Percentiles rank a stretch among this genome's conserved stretches.
phyloP scores from a whole-genome alignment of 2,329 filamentous ascomycete species.

The Diaporthe vaccinii region DNA sequence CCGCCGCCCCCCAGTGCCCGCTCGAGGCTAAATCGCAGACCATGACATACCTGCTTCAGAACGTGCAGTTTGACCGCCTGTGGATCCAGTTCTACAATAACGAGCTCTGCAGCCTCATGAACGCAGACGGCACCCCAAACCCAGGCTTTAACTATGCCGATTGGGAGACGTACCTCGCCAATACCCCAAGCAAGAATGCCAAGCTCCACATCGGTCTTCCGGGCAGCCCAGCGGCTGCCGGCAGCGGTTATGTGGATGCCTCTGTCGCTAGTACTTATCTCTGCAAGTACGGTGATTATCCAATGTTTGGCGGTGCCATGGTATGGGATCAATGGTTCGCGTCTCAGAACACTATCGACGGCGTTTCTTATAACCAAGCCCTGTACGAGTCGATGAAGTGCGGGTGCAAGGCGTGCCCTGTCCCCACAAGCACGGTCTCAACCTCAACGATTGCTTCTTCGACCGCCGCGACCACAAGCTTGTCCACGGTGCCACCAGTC shows the following conservation, averaged over 20 bases:
- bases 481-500: slow-evolving; percentile 13
- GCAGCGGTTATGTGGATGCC: slow-evolving; percentile 47
- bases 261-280: slow-evolving; percentile 44
- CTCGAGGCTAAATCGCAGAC: slow-evolving; percentile 51
- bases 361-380: slow-evolving; percentile 45
- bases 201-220: slow-evolving; percentile 57
- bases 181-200: slow-evolving; percentile 51
- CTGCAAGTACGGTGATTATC: slow-evolving; percentile 41
- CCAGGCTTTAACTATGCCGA: slow-evolving; percentile 53
- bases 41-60: slow-evolving; percentile 58
- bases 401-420: slow-evolving; percentile 31
- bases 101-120: slow-evolving; percentile 53
- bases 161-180: slow-evolving; percentile 51
- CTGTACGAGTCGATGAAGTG: slow-evolving; percentile 43
- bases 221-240: slow-evolving; percentile 45
- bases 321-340: slow-evolving; percentile 49
- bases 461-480: slow-evolving; percentile 9
- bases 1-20: slow-evolving; percentile 61
- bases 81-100: slow-evolving; percentile 66
- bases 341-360: slow-evolving; percentile 41
- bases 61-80: slow-evolving; percentile 56
- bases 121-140: slow-evolving; percentile 43
- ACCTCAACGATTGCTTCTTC: slow-evolving; percentile 33
- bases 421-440: slow-evolving; percentile 37
- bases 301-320: slow-evolving; percentile 51